Conservation (phyloP, 805 yeast species). For the Schwanniomyces pseudopolymorphus region DNA sequence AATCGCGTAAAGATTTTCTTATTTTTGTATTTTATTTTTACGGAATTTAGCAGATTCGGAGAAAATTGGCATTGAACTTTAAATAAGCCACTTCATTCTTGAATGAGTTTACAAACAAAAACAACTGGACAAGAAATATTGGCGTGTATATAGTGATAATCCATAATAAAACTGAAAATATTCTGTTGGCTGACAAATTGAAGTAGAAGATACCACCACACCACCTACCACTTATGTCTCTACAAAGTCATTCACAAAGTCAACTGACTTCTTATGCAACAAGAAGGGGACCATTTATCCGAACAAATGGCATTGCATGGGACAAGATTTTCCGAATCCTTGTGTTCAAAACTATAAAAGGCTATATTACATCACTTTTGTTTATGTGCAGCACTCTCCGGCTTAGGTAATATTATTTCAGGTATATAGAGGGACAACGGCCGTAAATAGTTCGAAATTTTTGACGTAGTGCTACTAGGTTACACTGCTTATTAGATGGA, state of each 20-base stretch:
- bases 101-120: slow-evolving; percentile 24
- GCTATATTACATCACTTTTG: neutral
- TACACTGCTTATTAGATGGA: neutral
- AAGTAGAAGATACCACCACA: neutral
- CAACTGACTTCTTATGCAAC: neutral
- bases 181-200: neutral
- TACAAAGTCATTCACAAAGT: neutral
- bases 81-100: slow-evolving; percentile 29
- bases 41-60: slow-evolving; percentile 16
- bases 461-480: neutral
- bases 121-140: slow-evolving; percentile 24
- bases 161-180: slow-evolving; percentile 21
- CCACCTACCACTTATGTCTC: neutral
- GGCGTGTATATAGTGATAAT: slow-evolving; percentile 23
- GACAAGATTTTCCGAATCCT: neutral
- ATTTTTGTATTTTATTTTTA: no score
- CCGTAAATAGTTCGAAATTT: neutral
- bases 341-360: neutral
- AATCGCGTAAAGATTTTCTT: no score
- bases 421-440: no score
- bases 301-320: neutral
- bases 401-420: neutral
- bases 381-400: no score
- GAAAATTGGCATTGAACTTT: slow-evolving; percentile 13
- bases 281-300: neutral